Evolutionary conservation across 306 rosid genomes (phyloP).

Genomic region (Quercus wislizeni): DNA sequence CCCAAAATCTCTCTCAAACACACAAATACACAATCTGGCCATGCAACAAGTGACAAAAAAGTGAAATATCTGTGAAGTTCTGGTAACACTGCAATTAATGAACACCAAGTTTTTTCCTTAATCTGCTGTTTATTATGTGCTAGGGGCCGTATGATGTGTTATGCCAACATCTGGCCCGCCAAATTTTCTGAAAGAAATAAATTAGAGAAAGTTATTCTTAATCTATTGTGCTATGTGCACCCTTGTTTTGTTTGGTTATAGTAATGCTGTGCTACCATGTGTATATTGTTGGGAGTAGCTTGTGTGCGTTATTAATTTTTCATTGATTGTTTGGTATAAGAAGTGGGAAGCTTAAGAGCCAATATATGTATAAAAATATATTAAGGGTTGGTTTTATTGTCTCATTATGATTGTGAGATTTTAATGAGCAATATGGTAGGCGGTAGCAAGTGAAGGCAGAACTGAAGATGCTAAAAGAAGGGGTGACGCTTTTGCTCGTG

Average conservation of each 20-base stretch:
- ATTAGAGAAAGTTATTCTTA: neutral
- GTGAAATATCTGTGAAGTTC: neutral
- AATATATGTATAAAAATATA: neutral
- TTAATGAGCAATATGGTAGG: conserved; percentile 50
- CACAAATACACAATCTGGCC: no score
- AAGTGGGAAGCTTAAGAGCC: neutral
- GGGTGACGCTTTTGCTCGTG: conserved; percentile 95
- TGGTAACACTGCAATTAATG: neutral
- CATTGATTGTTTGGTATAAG: neutral
- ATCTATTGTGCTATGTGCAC: neutral
- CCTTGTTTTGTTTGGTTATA: conserved; percentile 14
- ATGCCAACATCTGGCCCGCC: neutral
- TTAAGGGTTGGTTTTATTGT: neutral
- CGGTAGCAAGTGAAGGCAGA: conserved; percentile 99
- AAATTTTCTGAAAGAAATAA: neutral
- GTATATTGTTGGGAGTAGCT: conserved; percentile 13
- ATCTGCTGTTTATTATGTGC: no score
- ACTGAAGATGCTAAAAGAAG: conserved; percentile 97
- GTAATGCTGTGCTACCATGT: conserved; percentile 12
- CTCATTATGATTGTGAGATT: conserved; percentile 27
- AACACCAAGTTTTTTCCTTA: neutral
- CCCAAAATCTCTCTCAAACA: neutral
- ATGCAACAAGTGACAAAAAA: neutral
- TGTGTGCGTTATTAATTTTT: neutral
- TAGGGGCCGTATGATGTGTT: no score